phyloP scores from a whole-genome alignment of 2,329 filamentous ascomycete species.

The Pseudogymnoascus sp. region DNA sequence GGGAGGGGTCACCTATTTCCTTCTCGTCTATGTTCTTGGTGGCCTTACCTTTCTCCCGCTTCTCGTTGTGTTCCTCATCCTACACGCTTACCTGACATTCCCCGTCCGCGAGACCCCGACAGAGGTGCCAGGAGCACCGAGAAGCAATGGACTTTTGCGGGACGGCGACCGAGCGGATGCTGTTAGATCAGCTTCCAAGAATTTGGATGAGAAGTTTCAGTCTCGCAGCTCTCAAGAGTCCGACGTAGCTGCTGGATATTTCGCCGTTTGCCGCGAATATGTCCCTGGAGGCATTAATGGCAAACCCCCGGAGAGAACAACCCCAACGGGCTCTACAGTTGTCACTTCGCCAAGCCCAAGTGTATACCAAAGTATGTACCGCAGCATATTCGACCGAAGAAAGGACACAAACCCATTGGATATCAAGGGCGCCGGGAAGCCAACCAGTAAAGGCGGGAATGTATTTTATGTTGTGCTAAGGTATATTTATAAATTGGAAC shows the following conservation, averaged over 20 bases:
- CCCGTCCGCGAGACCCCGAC: constrained; percentile 37
- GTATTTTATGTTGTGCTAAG: constrained; percentile 88
- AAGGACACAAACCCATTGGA: constrained; percentile 31
- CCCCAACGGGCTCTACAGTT: constrained; percentile 65
- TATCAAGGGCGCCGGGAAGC: constrained; percentile 24
- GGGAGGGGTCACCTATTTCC: constrained; percentile 6
- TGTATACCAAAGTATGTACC: constrained; percentile 97
- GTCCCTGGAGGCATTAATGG: constrained; percentile 85
- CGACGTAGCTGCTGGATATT: constrained; percentile 83
- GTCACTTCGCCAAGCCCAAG: constrained; percentile 77
- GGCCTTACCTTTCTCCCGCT: constrained; percentile 1
- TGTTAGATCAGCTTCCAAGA: constrained; percentile 52
- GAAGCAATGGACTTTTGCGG: constrained; percentile 40
- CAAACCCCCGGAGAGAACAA: constrained; percentile 79
- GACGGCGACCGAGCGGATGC: constrained; percentile 56
- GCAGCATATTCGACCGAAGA: constrained; percentile 86
- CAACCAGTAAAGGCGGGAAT: constrained; percentile 59
- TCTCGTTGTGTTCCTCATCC: constrained; percentile 34
- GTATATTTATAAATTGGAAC: constrained; percentile 35
- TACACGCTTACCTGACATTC: constrained; percentile 61
- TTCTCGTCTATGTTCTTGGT: constrained; percentile 4
- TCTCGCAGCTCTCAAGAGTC: constrained; percentile 49
- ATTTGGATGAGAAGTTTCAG: constrained; percentile 52
- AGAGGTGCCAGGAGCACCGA: constrained; percentile 29
- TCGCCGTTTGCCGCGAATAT: constrained; percentile 90